Percentiles rank a stretch among this genome's conserved stretches.
Evolutionary conservation across 2,329 filamentous ascomycete species (phyloP).

Genomic region (Tolypocladium pustulatum): DNA sequence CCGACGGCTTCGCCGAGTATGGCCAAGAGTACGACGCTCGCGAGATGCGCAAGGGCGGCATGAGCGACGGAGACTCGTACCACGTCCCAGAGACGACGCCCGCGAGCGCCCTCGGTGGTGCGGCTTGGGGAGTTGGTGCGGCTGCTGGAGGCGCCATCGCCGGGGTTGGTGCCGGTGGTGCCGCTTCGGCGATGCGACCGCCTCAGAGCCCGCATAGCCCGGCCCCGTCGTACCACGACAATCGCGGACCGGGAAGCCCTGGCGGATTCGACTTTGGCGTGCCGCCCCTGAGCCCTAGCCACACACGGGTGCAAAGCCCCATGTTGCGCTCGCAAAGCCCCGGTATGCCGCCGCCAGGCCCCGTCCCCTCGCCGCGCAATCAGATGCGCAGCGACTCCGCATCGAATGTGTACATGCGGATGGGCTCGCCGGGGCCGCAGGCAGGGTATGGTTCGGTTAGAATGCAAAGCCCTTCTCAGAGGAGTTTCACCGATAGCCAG

Average conservation of each 20-base stretch:
- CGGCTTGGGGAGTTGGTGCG: slow-evolving; percentile 5
- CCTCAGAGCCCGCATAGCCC: slow-evolving; percentile 4
- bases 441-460: slow-evolving; percentile 3
- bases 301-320: neutral
- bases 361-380: slow-evolving; percentile 1
- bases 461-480: slow-evolving; percentile 6
- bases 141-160: too few relatives aligned
- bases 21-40: slow-evolving; percentile 11
- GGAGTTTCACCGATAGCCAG: slow-evolving; percentile 8
- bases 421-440: slow-evolving; percentile 8
- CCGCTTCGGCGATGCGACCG: neutral
- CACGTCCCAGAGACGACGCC: slow-evolving; percentile 7
- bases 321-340: slow-evolving; percentile 2
- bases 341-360: neutral
- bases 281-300: slow-evolving; percentile 1
- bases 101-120: slow-evolving; percentile 6
- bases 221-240: neutral
- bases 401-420: slow-evolving; percentile 1
- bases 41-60: slow-evolving; percentile 5
- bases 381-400: slow-evolving; percentile 5
- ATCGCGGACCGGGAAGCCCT: neutral
- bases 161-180: neutral
- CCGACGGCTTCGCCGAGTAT: slow-evolving; percentile 29
- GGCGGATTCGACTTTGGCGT: slow-evolving; percentile 9
- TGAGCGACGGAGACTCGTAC: slow-evolving; percentile 7